These are phyloP conservation scores for Sphagnum magellanicum DNA, from an alignment of 228 moss, liverwort and hornwort genomes.

Conservation along the genomic window DNA sequence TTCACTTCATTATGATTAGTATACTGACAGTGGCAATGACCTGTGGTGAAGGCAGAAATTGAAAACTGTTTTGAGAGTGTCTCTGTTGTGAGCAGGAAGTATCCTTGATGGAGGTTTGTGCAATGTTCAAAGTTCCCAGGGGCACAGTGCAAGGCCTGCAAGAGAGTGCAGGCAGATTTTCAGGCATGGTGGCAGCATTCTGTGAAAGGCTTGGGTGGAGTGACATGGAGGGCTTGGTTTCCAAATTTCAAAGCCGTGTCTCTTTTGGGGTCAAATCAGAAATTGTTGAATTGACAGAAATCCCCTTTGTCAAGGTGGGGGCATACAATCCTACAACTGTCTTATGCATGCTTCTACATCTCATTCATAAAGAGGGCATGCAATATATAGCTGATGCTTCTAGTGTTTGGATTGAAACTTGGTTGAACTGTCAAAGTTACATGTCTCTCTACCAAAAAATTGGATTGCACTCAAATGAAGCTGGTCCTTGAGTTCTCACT, in stretches of 20 bases:
- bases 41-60: slow-evolving; percentile 1
- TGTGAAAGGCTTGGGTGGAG: slow-evolving; percentile 97
- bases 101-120: slow-evolving; percentile 79
- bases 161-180: slow-evolving; percentile 93
- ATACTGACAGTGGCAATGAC: not conserved
- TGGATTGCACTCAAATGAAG: too few species aligned
- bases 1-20: not conserved
- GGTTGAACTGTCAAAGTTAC: not conserved
- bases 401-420: too few species aligned
- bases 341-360: too few species aligned
- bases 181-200: slow-evolving; percentile 89
- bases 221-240: slow-evolving; percentile 84
- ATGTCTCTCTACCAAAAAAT: too few species aligned
- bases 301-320: slow-evolving; percentile 88
- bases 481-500: too few species aligned
- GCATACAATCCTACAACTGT: too few species aligned
- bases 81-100: slow-evolving; percentile 52
- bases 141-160: slow-evolving; percentile 94
- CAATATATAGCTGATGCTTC: too few species aligned
- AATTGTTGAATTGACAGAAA: slow-evolving; percentile 90
- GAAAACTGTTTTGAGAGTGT: not conserved
- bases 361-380: too few species aligned
- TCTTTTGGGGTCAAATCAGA: slow-evolving; percentile 95
- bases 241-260: slow-evolving; percentile 91
- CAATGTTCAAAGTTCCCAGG: slow-evolving; percentile 81